A percentile compares a stretch with the other conserved stretches of the same genome.
Conservation (phyloP, 2,329 filamentous ascomycete genomes). For the Pyrenochaeta sp. region DNA sequence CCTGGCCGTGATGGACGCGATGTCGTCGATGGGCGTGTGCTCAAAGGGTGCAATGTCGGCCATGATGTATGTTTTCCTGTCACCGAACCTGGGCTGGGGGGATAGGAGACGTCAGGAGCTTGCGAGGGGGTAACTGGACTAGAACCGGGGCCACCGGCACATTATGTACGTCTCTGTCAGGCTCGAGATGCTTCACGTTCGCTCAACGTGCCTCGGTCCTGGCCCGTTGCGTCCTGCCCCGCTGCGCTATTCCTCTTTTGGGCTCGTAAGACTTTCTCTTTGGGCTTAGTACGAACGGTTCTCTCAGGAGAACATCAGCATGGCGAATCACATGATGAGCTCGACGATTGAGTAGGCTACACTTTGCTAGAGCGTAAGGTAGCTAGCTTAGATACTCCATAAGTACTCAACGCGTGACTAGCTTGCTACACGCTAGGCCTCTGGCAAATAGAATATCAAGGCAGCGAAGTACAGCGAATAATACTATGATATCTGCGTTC, state of each 20-base stretch:
- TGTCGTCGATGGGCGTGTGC: conserved; percentile 46
- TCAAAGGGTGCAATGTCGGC: conserved; percentile 43
- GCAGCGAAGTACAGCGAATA: no score
- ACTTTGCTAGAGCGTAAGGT: no score
- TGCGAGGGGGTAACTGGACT: no score
- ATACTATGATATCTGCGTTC: no score
- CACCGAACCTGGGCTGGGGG: no score
- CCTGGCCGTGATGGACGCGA: conserved; percentile 53
- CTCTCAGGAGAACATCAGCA: background rate
- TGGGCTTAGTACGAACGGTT: background rate
- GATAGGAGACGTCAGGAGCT: no score
- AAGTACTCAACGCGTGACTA: no score
- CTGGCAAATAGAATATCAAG: no score
- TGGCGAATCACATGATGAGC: background rate
- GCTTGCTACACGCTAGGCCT: no score
- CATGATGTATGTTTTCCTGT: conserved; percentile 2
- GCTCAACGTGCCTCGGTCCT: background rate
- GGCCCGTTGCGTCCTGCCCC: background rate
- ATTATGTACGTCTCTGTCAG: background rate
- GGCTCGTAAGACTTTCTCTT: background rate
- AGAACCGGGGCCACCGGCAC: no score
- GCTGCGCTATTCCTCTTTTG: background rate
- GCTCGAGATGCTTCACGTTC: background rate
- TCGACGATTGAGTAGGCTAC: background rate
- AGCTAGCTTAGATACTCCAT: no score